Conservation (phyloP, 2,329 filamentous ascomycete species). For the Beauveria pseudobassiana region DNA sequence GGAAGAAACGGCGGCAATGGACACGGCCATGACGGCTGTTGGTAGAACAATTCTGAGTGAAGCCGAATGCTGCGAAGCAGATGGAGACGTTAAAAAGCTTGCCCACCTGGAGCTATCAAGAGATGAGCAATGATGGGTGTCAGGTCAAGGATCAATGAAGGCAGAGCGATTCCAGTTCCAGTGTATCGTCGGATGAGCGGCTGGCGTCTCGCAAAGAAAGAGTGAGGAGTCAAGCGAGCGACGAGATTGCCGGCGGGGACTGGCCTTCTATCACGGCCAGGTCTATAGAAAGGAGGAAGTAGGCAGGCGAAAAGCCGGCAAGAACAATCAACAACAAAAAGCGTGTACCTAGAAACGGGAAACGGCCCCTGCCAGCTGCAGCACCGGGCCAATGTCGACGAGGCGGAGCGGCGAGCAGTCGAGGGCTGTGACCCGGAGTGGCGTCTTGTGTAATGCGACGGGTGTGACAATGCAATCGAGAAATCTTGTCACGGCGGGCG, state of each 20-base stretch:
- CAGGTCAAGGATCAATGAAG: not conserved
- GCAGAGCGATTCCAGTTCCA: not conserved
- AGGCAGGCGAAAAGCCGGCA: not conserved
- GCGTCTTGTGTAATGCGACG: conserved; percentile 6
- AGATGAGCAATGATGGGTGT: not conserved
- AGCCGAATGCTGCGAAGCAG: not conserved
- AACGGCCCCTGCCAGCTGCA: conserved; percentile 13
- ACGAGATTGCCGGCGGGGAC: not conserved
- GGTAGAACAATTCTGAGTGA: not conserved
- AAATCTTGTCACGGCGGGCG: not conserved
- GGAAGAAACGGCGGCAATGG: conserved; percentile 20
- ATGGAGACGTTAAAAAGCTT: not conserved
- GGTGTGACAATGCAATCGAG: not conserved
- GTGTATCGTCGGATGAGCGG: not conserved
- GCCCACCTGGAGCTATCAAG: not conserved
- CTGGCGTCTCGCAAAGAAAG: not conserved
- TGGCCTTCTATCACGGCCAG: not conserved
- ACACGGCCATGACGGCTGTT: conserved; percentile 10
- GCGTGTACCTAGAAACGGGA: not conserved
- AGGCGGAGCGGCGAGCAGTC: not conserved
- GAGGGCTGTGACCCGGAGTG: not conserved
- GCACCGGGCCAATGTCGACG: not conserved
- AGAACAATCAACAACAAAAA: not conserved
- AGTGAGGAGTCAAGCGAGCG: conserved; percentile 1
- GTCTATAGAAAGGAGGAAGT: too few species aligned